These are phyloP conservation scores for Apophysomyces elegans DNA, from an alignment of 371 early-diverging fungal species.

Conservation along the genomic window DNA sequence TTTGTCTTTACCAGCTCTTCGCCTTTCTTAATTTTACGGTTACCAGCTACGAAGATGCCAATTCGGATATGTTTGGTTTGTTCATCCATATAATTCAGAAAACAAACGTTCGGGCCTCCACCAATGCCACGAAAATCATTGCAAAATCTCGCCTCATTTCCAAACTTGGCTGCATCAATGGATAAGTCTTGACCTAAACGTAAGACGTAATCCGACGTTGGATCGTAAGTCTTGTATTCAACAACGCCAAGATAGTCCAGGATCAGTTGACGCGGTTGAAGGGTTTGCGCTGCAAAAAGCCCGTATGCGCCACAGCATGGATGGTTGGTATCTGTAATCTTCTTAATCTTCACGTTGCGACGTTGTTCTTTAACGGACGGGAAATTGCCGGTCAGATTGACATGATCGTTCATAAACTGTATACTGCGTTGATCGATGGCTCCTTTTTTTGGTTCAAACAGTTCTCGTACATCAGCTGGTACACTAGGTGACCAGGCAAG, in stretches of 20 bases:
- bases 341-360: slow-evolving; percentile 47
- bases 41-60: slow-evolving; percentile 53
- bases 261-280: slow-evolving; percentile 50
- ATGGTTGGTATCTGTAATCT: slow-evolving; percentile 45
- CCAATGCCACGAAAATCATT: slow-evolving; percentile 59
- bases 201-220: slow-evolving; percentile 53
- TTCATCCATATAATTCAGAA: slow-evolving; percentile 54
- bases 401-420: slow-evolving; percentile 45
- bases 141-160: slow-evolving; percentile 58
- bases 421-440: slow-evolving; percentile 26
- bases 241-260: slow-evolving; percentile 56
- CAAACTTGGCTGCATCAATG: slow-evolving; percentile 53
- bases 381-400: slow-evolving; percentile 44
- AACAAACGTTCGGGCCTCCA: slow-evolving; percentile 55
- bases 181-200: slow-evolving; percentile 45
- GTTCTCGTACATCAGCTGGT: slow-evolving; percentile 29
- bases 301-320: slow-evolving; percentile 59
- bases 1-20: slow-evolving; percentile 51
- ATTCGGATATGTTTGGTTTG: slow-evolving; percentile 48
- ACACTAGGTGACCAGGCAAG: slow-evolving; percentile 48
- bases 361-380: slow-evolving; percentile 43
- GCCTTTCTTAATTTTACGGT: slow-evolving; percentile 52
- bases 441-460: slow-evolving; percentile 40
- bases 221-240: slow-evolving; percentile 44
- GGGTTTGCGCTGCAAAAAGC: slow-evolving; percentile 49